Evolutionary conservation across 768 basidiomycete species (phyloP), one percentile per base, ranked within the genome.

Genomic region (Auriscalpium orientale): DNA sequence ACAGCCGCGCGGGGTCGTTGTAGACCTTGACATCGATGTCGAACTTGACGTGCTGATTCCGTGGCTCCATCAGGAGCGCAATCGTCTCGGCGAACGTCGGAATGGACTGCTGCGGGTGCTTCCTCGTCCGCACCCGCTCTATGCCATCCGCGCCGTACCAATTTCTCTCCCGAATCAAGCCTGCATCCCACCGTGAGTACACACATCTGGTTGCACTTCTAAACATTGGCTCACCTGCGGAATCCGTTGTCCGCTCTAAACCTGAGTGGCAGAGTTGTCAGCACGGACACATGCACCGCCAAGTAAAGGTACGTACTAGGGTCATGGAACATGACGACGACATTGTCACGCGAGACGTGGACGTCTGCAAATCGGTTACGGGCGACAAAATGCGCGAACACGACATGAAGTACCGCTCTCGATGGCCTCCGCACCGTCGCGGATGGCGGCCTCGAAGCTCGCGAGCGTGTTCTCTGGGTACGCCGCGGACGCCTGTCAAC

Each of bases 261-360:
- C 79, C 86, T 82, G 66, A 12, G n/a, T 11, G 5, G 53, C 28
- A 28, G 28, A 13, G 40, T 4, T 43, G 4, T 43, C 18, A 28
- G 46, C 21, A 20, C 46, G 46, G 13, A 3, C 5, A 20, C 16
- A 22, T n/a, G 21, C 21, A 18, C 16, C 15, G 22, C 6, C 13
- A 48, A 3, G 11, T 35, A 21, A 33, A 40, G 22, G 51, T 2
- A 62, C 76, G 62, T 62, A 88, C 85, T 81, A 15, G 92, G 89
- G 70, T 98, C 95, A 71, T 99, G 95, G 74, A 95, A 98, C 90
- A 98, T 91, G 49, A 98, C 71, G 36, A 98, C 87, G 43, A 90
- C 82, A 66, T 83, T 79, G 70, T 99, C 95, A 61, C 74, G 72
- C 37, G 95, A 91, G 65, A 95, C 87, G 71, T 98, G 95, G 65